Evolutionary conservation across 768 basidiomycete genomes (phyloP), one percentile per base, ranked within the genome.

Genomic region (Hirschioporus abietinus): DNA sequence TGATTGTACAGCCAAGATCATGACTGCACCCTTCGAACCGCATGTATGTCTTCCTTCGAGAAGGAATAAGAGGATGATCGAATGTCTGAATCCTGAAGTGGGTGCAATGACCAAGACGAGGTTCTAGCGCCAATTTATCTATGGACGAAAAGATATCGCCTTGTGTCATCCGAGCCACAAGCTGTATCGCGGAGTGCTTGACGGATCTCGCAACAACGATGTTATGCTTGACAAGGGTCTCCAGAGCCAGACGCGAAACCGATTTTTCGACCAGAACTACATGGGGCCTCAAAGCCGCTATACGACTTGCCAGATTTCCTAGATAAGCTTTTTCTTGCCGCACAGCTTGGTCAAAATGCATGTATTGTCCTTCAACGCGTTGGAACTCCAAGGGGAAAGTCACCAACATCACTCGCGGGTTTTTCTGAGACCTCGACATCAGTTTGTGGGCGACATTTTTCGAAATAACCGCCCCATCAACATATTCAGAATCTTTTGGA

Each of bases 361-460:
- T 87, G 75, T 96, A 94, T 74, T 98, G 95, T 1, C 92, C 92
- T 72, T 95, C 92, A 4, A 93, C 88, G 9, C 95, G 90, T 71
- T 93, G 89, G 72, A 96, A 99, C 74, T 99, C 97, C 66, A 94
- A 79, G 0, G 96, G 95, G 70, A 98, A 96, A 1, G 96, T 96
- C 65, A 98, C 89, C 24, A 98, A 85, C 95, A 99, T 97, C 71
- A 99, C 86, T 18, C 96, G 89, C 1, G 97, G 95, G 72, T 95
- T 94, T 61, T 84, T 82, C 69, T 94, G 85, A 24, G 82, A 81
- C 63, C 94, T 84, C 23, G 91, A 83, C 96, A 99, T 98, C 70
- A 88, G 86, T 77, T 98, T 98, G 77, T 99, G 96, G 1, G 95
- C 93, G 9, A 99, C 90, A 72, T 98, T 98, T 83, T 99, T 99